Percentiles rank a stretch among this genome's conserved stretches.
These are phyloP conservation scores for Talinum fruticosum DNA, from an alignment of 148 eudicot genomes.

Conservation along the genomic window DNA sequence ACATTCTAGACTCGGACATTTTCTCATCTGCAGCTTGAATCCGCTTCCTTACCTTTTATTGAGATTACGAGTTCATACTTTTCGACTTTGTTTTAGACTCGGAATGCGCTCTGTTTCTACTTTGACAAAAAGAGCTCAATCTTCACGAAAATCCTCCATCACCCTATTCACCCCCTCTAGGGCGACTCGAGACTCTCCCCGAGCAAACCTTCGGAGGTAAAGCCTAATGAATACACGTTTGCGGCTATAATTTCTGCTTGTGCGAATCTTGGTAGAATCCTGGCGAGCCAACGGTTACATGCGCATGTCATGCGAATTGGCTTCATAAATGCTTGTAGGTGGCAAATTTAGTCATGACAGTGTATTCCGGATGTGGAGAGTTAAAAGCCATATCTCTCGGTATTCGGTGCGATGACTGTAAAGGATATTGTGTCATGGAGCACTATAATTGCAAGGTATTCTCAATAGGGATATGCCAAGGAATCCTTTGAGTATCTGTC, in stretches of 20 bases:
- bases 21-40: too few species aligned
- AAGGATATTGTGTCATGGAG: slow-evolving; percentile 85
- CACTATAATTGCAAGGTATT: slow-evolving; percentile 67
- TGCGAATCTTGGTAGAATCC: slow-evolving; percentile 43
- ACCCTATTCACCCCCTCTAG: too few species aligned
- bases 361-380: slow-evolving; percentile 75
- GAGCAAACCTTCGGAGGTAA: too few species aligned
- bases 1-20: too few species aligned
- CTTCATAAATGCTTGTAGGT: slow-evolving; percentile 53
- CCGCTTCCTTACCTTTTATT: too few species aligned
- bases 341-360: slow-evolving; percentile 66
- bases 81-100: too few species aligned
- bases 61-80: too few species aligned
- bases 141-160: too few species aligned
- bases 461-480: slow-evolving; percentile 70
- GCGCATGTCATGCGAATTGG: slow-evolving; percentile 57
- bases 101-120: too few species aligned
- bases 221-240: slow-evolving; percentile 76
- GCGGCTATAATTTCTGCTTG: slow-evolving; percentile 74
- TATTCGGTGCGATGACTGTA: slow-evolving; percentile 51
- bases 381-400: slow-evolving; percentile 37
- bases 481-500: slow-evolving; percentile 64
- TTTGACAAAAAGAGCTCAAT: too few species aligned
- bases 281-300: slow-evolving; percentile 71
- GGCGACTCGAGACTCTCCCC: too few species aligned